phyloP scores from a whole-genome alignment of 1,139 yeast genomes.

The Saccharomyces hybrid region DNA sequence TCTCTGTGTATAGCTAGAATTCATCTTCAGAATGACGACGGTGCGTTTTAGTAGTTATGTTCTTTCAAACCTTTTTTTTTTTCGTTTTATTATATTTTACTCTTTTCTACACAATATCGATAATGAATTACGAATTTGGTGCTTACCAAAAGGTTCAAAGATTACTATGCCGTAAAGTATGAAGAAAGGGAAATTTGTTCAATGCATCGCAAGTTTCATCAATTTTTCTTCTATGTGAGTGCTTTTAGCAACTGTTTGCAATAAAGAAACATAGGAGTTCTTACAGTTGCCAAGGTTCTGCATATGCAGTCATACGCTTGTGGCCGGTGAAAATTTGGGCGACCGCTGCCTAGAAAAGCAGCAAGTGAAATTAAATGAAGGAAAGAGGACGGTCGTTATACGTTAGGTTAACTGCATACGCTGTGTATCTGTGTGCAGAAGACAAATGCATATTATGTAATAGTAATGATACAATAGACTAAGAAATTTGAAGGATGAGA shows the following conservation, averaged over 20 bases:
- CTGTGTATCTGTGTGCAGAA: background rate
- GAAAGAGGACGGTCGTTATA: background rate
- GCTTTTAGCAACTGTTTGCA: background rate
- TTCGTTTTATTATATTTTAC: background rate
- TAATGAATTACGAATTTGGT: background rate
- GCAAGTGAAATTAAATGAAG: background rate
- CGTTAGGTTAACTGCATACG: background rate
- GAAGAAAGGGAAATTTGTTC: background rate
- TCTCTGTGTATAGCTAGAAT: constrained; percentile 12
- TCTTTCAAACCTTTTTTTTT: background rate
- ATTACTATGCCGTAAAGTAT: background rate
- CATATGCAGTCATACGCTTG: background rate
- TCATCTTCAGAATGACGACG: background rate
- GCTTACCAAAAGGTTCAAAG: background rate
- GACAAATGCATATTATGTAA: background rate
- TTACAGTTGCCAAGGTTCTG: background rate
- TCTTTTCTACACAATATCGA: background rate
- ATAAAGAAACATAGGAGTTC: background rate
- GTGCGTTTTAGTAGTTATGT: background rate
- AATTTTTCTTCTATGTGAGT: background rate
- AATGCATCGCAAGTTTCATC: background rate
- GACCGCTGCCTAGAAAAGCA: background rate
- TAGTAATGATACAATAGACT: background rate
- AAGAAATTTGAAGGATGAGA: background rate
- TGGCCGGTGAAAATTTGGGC: background rate